Base-by-base conservation (phyloP, 1,284 basidiomycete species). In the Abortiporus biennis region DNA sequence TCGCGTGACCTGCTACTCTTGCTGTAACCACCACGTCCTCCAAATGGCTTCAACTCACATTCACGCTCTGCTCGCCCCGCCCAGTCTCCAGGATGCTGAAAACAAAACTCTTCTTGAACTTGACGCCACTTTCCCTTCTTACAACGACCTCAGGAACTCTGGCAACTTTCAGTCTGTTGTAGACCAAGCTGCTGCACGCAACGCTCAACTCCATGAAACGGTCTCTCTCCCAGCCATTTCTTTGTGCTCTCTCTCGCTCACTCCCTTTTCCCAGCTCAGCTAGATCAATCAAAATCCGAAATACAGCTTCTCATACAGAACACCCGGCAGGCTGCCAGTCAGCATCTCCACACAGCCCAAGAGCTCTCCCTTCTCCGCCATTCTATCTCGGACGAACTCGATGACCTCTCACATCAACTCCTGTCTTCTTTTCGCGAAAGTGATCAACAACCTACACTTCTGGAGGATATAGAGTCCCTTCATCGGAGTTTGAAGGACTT, bases 391-490 rank as follows among this genome's bases (percentile, higher is more conserved):
- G 78, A 93, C 64, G 80, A 93, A 61, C 67, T 91, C 43, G 63
- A 76, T 31, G 70, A 80, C 55, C 67, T 94, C 47, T 74, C 80
- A 37, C 65, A 78, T 47, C 74, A 79, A 44, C 67, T 90, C n/a
- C 64, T 78, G 32, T 84, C 85, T 0, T 64, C 74, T 1, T 51
- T 76, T 22, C 67, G 68, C 8, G 68, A 65, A 16, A 68, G 65
- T 29, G 68, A 72, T 3, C 63, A 58, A 24, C 58, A 66, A 31
- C 67, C 79, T 1, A 86, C 83, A 1, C 64, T 91, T 9, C 66
- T 94, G n/a, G 87, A 94, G 62, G 81, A 81, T 30, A 69, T 92
- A 47, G 87, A 93, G 56, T 74, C 72, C 0, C 62, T 88, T 43
- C 85, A 90, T 56, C 69, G 76, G 42, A 76, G 74, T 54, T 57